Conservation (phyloP, 768 basidiomycete genomes). For the Postia placenta region DNA sequence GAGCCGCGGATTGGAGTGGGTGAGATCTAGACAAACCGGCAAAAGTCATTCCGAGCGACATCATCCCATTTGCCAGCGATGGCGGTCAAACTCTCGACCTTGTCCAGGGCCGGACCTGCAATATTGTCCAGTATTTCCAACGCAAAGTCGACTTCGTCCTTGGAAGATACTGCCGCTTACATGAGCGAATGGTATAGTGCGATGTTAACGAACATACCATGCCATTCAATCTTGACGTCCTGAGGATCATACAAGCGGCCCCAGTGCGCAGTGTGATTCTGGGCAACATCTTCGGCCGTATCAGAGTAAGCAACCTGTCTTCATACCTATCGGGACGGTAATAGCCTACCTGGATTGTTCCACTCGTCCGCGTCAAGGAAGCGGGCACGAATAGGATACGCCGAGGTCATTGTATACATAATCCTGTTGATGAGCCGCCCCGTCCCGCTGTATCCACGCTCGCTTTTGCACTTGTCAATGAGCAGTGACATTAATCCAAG, state of each 20-base stretch:
- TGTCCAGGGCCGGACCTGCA: slow-evolving; percentile 58
- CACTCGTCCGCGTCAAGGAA: slow-evolving; percentile 83
- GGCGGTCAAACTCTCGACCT: slow-evolving; percentile 58
- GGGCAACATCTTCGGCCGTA: slow-evolving; percentile 49
- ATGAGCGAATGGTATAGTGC: slow-evolving; percentile 7
- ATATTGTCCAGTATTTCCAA: slow-evolving; percentile 70
- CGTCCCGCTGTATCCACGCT: slow-evolving; percentile 81
- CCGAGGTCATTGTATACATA: slow-evolving; percentile 65
- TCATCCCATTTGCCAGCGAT: slow-evolving; percentile 56
- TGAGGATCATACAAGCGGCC: slow-evolving; percentile 71
- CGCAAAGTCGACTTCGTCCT: slow-evolving; percentile 72
- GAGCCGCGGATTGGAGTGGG: too few species aligned
- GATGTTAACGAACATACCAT: slow-evolving; percentile 42
- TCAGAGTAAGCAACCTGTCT: slow-evolving; percentile 4
- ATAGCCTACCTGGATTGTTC: slow-evolving; percentile 69
- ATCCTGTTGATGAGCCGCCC: slow-evolving; percentile 74
- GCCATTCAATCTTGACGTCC: slow-evolving; percentile 87
- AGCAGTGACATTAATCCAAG: slow-evolving; percentile 58
- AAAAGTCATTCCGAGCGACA: slow-evolving; percentile 73
- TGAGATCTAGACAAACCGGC: slow-evolving; percentile 62
- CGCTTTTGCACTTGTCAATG: slow-evolving; percentile 76
- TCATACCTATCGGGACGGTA: not conserved
- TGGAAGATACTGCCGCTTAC: slow-evolving; percentile 43
- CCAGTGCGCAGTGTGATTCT: slow-evolving; percentile 65
- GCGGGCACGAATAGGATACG: slow-evolving; percentile 72